Evolutionary conservation across 768 basidiomycete species (phyloP).

Genomic region (Boletus coccyginus): DNA sequence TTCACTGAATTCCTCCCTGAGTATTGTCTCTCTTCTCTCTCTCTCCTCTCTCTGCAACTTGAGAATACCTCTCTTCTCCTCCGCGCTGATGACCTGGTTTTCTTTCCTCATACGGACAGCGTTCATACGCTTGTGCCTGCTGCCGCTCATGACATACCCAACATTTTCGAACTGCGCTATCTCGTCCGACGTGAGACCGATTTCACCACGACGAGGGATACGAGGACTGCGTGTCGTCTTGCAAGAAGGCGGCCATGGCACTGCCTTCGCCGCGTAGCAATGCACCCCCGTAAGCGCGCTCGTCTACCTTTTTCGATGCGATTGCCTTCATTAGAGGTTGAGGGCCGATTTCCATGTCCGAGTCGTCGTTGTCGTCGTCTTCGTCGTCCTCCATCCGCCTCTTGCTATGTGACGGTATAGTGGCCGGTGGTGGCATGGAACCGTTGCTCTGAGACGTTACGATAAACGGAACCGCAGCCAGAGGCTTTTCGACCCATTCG

Average conservation of each 20-base stretch:
- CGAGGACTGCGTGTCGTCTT: slow-evolving; percentile 79
- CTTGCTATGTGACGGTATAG: slow-evolving; percentile 15
- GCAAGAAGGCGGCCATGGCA: slow-evolving; percentile 96
- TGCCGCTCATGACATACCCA: slow-evolving; percentile 98
- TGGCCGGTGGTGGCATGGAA: slow-evolving; percentile 24
- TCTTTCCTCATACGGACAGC: slow-evolving; percentile 99
- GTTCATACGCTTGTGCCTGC: slow-evolving; percentile 94
- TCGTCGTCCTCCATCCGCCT: slow-evolving; percentile 20
- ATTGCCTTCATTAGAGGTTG: slow-evolving; percentile 51
- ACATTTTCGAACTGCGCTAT: slow-evolving; percentile 86
- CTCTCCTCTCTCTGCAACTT: slow-evolving; percentile 95
- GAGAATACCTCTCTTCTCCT: slow-evolving; percentile 95
- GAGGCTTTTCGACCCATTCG: slow-evolving; percentile 69
- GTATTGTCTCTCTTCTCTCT: slow-evolving; percentile 83
- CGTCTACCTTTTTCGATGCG: slow-evolving; percentile 59
- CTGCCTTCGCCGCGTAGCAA: slow-evolving; percentile 93
- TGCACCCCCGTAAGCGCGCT: slow-evolving; percentile 85
- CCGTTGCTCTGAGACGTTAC: slow-evolving; percentile 18
- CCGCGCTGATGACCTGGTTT: slow-evolving; percentile 98
- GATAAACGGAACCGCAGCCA: slow-evolving; percentile 28
- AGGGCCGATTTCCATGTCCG: slow-evolving; percentile 77
- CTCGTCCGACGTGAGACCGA: slow-evolving; percentile 84
- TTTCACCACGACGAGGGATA: slow-evolving; percentile 98
- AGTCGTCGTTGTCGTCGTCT: slow-evolving; percentile 39
- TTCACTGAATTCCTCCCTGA: slow-evolving; percentile 88